A percentile compares a stretch with the other conserved stretches of the same genome.
phyloP scores from a whole-genome alignment of 352 stramenopile species.

The Globisporangium nodosum region DNA sequence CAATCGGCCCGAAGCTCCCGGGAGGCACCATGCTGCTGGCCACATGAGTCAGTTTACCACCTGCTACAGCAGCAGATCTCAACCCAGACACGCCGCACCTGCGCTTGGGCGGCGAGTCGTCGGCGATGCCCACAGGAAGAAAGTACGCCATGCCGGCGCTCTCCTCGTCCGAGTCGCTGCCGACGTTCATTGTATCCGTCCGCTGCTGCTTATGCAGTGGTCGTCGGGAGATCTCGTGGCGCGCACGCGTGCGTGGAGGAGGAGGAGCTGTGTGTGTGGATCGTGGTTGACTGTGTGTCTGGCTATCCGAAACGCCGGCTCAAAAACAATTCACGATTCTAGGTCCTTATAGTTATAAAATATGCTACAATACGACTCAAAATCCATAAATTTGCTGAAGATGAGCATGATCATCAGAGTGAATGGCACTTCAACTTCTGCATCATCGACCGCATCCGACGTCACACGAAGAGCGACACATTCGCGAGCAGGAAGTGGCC shows the following conservation, averaged over 20 bases:
- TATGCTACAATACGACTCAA: too few species aligned
- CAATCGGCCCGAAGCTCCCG: slow-evolving; percentile 44
- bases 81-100: slow-evolving; percentile 24
- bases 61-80: not conserved
- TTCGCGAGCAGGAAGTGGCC: not conserved
- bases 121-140: slow-evolving; percentile 76
- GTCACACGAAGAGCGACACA: not conserved
- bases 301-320: too few species aligned
- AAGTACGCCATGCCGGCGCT: slow-evolving; percentile 66
- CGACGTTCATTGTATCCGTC: slow-evolving; percentile 4
- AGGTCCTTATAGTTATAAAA: too few species aligned
- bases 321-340: too few species aligned
- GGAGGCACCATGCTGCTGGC: slow-evolving; percentile 5
- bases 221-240: too few species aligned
- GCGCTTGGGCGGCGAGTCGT: slow-evolving; percentile 72
- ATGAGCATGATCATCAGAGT: not conserved
- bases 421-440: not conserved
- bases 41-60: too few species aligned
- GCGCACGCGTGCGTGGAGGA: too few species aligned
- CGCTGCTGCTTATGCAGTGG: not conserved
- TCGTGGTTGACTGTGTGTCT: too few species aligned
- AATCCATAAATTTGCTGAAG: too few species aligned
- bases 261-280: too few species aligned
- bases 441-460: not conserved
- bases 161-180: slow-evolving; percentile 53